phyloP scores from a whole-genome alignment of 495 filamentous ascomycete genomes.

The Trichoderma asperelloides region DNA sequence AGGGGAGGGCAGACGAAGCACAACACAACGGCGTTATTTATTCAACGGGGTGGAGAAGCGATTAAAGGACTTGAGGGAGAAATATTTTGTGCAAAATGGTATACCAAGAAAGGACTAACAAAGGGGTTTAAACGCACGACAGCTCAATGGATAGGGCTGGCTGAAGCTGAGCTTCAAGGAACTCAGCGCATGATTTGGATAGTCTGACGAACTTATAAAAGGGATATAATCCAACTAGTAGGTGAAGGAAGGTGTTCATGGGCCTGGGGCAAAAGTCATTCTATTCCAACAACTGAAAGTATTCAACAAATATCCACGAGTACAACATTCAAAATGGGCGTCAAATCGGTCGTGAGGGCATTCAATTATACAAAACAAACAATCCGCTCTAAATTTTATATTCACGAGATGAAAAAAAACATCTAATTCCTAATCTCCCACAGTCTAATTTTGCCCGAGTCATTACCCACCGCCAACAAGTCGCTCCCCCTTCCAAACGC shows the following conservation, averaged over 20 bases:
- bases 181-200: too few species aligned
- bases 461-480: conserved; percentile 75
- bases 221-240: too few species aligned
- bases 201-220: too few species aligned
- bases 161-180: too few species aligned
- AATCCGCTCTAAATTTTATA: not conserved
- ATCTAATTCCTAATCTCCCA: conserved; percentile 64
- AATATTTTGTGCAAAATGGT: conserved; percentile 5
- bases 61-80: not conserved
- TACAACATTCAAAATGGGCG: not conserved
- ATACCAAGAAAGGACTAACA: conserved; percentile 14
- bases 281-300: too few species aligned
- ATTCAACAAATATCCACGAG: not conserved
- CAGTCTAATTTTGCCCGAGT: conserved; percentile 72
- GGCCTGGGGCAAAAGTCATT: too few species aligned
- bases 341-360: not conserved
- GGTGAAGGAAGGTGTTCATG: too few species aligned
- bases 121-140: conserved; percentile 16
- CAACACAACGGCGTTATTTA: not conserved
- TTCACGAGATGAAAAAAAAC: not conserved
- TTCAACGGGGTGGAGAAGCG: not conserved
- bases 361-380: not conserved
- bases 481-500: conserved; percentile 63
- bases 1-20: not conserved
- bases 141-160: conserved; percentile 19